Evolutionary conservation across 139 green algal species (phyloP).

Genomic region (Chlamydomonas sphaeroides): DNA sequence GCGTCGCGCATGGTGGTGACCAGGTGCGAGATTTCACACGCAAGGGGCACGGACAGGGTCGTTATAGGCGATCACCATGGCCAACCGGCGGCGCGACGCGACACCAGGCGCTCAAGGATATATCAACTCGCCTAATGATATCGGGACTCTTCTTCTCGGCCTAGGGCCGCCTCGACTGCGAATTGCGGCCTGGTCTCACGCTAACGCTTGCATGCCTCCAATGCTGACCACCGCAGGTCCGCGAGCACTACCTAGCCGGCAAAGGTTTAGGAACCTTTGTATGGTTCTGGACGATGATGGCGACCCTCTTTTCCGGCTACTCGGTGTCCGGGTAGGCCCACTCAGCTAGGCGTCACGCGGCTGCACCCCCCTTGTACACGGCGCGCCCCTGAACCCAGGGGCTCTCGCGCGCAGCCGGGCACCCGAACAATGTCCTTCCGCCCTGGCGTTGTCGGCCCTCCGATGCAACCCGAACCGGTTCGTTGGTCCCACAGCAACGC

Average conservation of each 20-base stretch:
- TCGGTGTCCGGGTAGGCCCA: conserved; percentile 55
- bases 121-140: not conserved
- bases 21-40: not conserved
- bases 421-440: not conserved
- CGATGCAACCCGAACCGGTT: not conserved
- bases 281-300: conserved; percentile 66
- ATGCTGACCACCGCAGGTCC: conserved; percentile 42
- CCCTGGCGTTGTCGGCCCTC: not conserved
- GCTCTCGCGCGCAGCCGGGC: too few species aligned
- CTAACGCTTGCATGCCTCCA: not conserved
- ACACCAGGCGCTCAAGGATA: too few species aligned
- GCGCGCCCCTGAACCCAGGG: too few species aligned
- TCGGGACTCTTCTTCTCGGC: not conserved
- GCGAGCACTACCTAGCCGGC: conserved; percentile 57
- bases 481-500: too few species aligned
- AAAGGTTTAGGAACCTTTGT: conserved; percentile 44
- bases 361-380: too few species aligned
- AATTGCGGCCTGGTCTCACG: too few species aligned
- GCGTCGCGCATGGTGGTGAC: not conserved
- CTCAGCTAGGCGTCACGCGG: too few species aligned
- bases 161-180: not conserved
- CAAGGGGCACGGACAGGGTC: too few species aligned
- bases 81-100: not conserved
- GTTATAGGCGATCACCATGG: not conserved
- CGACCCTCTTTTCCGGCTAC: conserved; percentile 60